Evolutionary conservation across 495 filamentous ascomycete genomes (phyloP).

Genomic region (Podospora conica): DNA sequence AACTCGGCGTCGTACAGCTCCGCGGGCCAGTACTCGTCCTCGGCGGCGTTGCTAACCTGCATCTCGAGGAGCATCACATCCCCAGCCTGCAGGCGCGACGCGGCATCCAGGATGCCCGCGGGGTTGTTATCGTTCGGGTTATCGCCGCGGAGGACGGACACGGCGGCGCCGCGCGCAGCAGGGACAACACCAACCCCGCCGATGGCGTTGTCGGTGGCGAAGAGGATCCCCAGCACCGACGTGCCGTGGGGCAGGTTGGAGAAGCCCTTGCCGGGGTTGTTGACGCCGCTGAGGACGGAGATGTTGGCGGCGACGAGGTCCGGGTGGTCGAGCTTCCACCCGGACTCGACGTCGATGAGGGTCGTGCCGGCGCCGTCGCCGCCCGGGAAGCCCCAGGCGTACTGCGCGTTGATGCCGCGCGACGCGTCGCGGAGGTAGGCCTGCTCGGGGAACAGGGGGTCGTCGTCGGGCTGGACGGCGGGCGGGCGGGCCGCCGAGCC

Average conservation of each 20-base stretch:
- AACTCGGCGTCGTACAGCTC: constrained; percentile 11
- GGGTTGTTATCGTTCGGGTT: not conserved
- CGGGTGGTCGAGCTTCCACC: constrained; percentile 13
- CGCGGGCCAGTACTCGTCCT: constrained; percentile 1
- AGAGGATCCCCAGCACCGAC: constrained; percentile 10
- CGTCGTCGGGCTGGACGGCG: not conserved
- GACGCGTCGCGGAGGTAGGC: constrained; percentile 1
- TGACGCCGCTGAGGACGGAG: not conserved
- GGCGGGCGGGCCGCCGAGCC: not conserved
- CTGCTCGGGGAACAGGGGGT: not conserved
- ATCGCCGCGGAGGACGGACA: not conserved
- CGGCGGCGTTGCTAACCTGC: constrained; percentile 2
- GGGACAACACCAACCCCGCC: constrained; percentile 10
- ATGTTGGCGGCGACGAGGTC: constrained; percentile 5
- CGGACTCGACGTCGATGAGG: constrained; percentile 12
- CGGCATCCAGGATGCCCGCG: constrained; percentile 8
- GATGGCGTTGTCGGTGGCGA: constrained; percentile 13
- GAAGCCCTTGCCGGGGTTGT: not conserved
- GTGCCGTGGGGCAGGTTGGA: constrained; percentile 7
- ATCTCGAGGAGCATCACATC: constrained; percentile 14
- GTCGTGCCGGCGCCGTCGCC: constrained; percentile 5
- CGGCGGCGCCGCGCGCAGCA: not conserved
- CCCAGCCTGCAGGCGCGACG: not conserved
- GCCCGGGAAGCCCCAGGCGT: constrained; percentile 14
- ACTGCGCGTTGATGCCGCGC: constrained; percentile 7